phyloP scores from a whole-genome alignment of 179 eudicot genomes.

The Patellifolia procumbens region DNA sequence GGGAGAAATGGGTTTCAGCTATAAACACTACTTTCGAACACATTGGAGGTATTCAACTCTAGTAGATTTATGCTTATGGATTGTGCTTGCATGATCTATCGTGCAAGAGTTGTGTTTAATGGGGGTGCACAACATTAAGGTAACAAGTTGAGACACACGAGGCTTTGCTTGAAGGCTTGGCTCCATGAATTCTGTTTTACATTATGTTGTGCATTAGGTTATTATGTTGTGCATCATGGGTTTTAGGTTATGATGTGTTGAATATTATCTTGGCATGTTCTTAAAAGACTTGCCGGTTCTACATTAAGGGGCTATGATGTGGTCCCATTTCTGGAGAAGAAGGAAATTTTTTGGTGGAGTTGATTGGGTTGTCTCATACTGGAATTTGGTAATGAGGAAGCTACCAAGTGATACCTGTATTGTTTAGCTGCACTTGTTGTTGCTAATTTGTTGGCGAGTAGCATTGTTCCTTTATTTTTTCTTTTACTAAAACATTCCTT shows the following conservation, averaged over 20 bases:
- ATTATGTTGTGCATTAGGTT: neutral
- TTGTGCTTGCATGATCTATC: neutral
- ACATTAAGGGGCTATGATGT: neutral
- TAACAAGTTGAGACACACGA: neutral
- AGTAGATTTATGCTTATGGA: neutral
- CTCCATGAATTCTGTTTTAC: neutral
- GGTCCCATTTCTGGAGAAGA: neutral
- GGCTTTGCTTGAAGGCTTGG: neutral
- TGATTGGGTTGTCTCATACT: neutral
- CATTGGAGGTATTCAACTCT: constrained; percentile 59
- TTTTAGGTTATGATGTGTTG: neutral
- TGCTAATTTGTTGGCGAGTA: neutral
- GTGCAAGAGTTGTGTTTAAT: neutral
- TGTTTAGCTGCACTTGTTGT: neutral
- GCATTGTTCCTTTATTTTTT: neutral
- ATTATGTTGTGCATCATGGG: neutral
- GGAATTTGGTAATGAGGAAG: neutral
- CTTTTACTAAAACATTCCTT: neutral
- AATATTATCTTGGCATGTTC: neutral
- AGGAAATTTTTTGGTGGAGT: neutral
- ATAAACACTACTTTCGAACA: constrained; percentile 82
- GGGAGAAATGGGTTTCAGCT: constrained; percentile 87
- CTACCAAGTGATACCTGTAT: neutral
- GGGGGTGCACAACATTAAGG: neutral
- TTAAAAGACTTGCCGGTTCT: neutral